Conservation (phyloP, 352 stramenopile species). For the Globisporangium canariense region DNA sequence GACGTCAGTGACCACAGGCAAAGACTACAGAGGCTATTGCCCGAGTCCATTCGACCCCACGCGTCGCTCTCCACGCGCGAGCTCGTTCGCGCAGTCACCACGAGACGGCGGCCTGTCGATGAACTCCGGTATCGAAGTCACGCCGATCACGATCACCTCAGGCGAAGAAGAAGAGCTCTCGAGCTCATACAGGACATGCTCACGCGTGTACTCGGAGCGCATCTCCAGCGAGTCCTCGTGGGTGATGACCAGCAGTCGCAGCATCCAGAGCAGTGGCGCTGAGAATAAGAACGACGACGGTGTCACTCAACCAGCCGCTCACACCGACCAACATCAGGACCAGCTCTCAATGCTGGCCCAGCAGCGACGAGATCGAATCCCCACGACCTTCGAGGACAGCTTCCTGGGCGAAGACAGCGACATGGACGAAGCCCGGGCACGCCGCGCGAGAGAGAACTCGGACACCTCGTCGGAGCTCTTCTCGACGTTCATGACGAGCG, state of each 20-base stretch:
- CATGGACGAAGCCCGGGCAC: neutral
- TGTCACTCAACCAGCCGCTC: neutral
- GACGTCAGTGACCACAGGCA: neutral
- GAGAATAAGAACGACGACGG: neutral
- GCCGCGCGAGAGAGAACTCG: slow-evolving; percentile 1
- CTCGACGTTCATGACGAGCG: slow-evolving; percentile 7
- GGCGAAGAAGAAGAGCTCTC: slow-evolving; percentile 9
- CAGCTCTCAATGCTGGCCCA: neutral
- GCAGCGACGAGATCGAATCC: neutral
- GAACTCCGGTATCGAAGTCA: neutral
- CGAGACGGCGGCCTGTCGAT: neutral
- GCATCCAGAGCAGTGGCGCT: neutral
- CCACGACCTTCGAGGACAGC: slow-evolving; percentile 5
- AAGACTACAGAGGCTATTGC: slow-evolving; percentile 6
- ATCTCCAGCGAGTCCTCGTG: slow-evolving; percentile 5
- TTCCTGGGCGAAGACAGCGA: neutral
- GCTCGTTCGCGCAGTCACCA: neutral
- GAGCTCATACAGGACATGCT: slow-evolving; percentile 12
- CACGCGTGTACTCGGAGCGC: slow-evolving; percentile 3
- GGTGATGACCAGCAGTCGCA: slow-evolving; percentile 1
- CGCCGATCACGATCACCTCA: neutral
- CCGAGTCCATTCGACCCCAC: slow-evolving; percentile 4
- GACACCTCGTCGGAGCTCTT: slow-evolving; percentile 1
- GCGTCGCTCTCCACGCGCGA: neutral
- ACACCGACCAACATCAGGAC: neutral